phyloP scores from a whole-genome alignment of 192 early-diverging fungal genomes.

The Gamsiella multidivaricata region DNA sequence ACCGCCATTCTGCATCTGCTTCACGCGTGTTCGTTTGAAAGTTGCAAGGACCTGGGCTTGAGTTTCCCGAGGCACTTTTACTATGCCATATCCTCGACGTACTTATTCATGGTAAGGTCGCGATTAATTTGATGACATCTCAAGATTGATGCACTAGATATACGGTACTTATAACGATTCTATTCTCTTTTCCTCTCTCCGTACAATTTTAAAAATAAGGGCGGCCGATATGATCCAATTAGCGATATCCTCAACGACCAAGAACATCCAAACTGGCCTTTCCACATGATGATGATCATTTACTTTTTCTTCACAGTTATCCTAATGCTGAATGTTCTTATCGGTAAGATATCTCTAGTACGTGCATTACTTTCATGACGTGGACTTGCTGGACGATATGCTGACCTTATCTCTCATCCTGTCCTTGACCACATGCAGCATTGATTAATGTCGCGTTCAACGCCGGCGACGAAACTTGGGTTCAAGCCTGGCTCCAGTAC shows the following conservation, averaged over 20 bases:
- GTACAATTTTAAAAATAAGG: neutral
- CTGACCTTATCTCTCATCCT: too few relatives aligned
- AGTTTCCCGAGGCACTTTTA: neutral
- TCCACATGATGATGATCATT: conserved; percentile 19
- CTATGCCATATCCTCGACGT: neutral
- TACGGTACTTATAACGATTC: neutral
- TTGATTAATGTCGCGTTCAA: conserved; percentile 5
- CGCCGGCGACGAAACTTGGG: neutral
- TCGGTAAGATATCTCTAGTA: conserved; percentile 42
- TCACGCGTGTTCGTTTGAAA: neutral
- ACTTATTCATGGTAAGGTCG: conserved; percentile 20
- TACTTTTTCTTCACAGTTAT: conserved; percentile 38
- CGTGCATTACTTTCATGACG: too few relatives aligned
- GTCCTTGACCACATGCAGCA: neutral
- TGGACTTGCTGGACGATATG: neutral
- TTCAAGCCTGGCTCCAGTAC: conserved; percentile 2
- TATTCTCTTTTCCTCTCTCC: neutral
- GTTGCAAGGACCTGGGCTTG: neutral
- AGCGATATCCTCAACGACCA: neutral
- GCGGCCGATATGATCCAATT: conserved; percentile 24
- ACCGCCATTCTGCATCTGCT: conserved; percentile 21
- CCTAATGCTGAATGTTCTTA: conserved; percentile 31
- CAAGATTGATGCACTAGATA: neutral
- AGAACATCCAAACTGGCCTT: conserved; percentile 9
- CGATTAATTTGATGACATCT: too few relatives aligned